A percentile compares a stretch with the other conserved stretches of the same genome.
Evolutionary conservation across 2,329 filamentous ascomycete genomes (phyloP).

Genomic region (Apiospora kogelbergensis): DNA sequence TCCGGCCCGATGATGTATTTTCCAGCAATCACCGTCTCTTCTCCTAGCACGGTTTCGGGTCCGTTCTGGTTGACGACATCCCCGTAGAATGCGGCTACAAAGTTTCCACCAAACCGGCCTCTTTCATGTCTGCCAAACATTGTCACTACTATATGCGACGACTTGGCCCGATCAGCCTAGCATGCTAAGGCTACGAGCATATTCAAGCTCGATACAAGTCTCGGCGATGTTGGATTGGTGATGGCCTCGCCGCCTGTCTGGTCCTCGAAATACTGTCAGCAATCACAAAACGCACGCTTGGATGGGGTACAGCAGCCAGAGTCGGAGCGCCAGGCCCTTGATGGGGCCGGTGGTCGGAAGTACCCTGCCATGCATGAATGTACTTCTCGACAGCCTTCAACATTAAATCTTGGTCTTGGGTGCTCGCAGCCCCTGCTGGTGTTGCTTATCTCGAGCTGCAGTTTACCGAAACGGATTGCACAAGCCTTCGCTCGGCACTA

Average conservation of each 20-base stretch:
- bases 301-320: background rate
- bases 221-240: background rate
- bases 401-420: background rate
- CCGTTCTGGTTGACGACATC: background rate
- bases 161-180: background rate
- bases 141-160: background rate
- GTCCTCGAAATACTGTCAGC: background rate
- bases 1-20: background rate
- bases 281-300: background rate
- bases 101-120: background rate
- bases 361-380: background rate
- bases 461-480: background rate
- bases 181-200: background rate
- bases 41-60: background rate
- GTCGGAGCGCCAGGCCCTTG: background rate
- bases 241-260: background rate
- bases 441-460: conserved; percentile 2
- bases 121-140: background rate
- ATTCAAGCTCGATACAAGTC: background rate
- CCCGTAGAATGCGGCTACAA: background rate
- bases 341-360: background rate
- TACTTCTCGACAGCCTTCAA: background rate
- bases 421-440: background rate
- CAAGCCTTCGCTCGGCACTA: background rate
- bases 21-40: background rate